Conservation (phyloP, 164 flowering plant genomes). For the Sedum album region DNA sequence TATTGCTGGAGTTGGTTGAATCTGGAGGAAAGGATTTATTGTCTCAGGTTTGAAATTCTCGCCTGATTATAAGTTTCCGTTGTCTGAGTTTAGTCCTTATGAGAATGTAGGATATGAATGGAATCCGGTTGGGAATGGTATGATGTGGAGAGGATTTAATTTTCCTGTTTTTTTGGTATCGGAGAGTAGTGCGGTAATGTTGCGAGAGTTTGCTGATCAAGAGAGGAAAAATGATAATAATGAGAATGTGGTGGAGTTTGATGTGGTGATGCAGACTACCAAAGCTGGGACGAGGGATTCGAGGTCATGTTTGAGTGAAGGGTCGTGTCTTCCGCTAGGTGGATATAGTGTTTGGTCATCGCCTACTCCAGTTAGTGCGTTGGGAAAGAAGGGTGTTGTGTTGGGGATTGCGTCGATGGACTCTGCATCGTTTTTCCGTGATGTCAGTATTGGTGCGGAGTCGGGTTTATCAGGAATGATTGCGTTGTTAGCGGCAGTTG, state of each 20-base stretch:
- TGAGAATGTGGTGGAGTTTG: slow-evolving; percentile 68
- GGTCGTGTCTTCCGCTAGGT: slow-evolving; percentile 86
- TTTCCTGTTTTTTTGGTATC: slow-evolving; percentile 85
- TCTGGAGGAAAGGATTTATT: slow-evolving; percentile 23
- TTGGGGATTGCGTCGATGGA: slow-evolving; percentile 72
- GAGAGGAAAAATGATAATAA: slow-evolving; percentile 26
- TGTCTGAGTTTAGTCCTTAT: slow-evolving; percentile 78
- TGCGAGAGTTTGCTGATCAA: slow-evolving; percentile 65
- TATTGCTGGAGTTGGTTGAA: slow-evolving; percentile 82
- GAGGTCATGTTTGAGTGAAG: slow-evolving; percentile 75
- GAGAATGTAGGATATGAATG: slow-evolving; percentile 47
- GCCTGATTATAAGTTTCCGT: slow-evolving; percentile 80
- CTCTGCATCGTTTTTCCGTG: slow-evolving; percentile 92
- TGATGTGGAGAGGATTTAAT: slow-evolving; percentile 67
- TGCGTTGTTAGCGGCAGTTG: slow-evolving; percentile 86
- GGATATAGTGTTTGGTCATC: slow-evolving; percentile 99
- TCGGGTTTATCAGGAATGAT: slow-evolving; percentile 91
- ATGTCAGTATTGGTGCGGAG: slow-evolving; percentile 86
- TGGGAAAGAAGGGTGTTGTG: slow-evolving; percentile 46
- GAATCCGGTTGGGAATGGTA: slow-evolving; percentile 85
- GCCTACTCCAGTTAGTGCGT: slow-evolving; percentile 62
- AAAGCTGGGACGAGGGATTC: slow-evolving; percentile 82
- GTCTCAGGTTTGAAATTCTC: too few relatives aligned
- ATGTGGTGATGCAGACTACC: slow-evolving; percentile 95
- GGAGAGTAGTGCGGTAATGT: slow-evolving; percentile 30